A percentile compares a stretch with the other conserved stretches of the same genome.
These are phyloP conservation scores for Tetrapisispora nanseiensis DNA, from an alignment of 805 yeast genomes.

Conservation along the genomic window DNA sequence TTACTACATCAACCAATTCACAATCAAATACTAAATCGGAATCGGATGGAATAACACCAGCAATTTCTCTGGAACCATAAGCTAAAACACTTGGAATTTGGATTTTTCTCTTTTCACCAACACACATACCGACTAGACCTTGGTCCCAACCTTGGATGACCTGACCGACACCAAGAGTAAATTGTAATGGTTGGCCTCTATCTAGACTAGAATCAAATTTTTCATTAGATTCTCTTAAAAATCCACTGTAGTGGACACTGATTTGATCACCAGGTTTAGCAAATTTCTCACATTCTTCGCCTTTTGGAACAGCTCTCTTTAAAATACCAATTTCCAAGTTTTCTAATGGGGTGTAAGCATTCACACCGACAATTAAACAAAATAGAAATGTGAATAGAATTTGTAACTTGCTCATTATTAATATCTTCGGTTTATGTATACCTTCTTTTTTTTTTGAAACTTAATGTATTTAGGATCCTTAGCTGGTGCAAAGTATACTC, in stretches of 20 bases:
- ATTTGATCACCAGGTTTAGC: conserved; percentile 60
- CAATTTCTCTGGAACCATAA: conserved; percentile 70
- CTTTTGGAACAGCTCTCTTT: conserved; percentile 36
- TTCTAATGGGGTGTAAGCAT: conserved; percentile 8
- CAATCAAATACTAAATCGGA: conserved; percentile 46
- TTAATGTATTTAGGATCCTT: no score
- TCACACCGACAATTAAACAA: background rate
- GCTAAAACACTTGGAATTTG: conserved; percentile 71
- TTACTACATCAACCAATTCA: conserved; percentile 14
- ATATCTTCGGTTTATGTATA: background rate
- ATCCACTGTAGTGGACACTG: conserved; percentile 73
- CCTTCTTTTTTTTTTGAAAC: background rate
- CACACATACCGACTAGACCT: conserved; percentile 74
- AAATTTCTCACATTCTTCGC: conserved; percentile 42
- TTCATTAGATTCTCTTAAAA: conserved; percentile 48
- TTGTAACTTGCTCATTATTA: background rate
- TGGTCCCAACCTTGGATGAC: conserved; percentile 90
- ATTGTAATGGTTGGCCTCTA: conserved; percentile 59
- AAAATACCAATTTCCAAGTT: conserved; percentile 34
- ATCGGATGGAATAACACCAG: conserved; percentile 68
- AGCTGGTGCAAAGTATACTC: no score
- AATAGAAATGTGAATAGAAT: background rate
- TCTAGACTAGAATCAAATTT: conserved; percentile 65
- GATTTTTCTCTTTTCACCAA: conserved; percentile 76
- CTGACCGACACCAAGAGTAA: conserved; percentile 65